Base-by-base conservation (phyloP, 2,329 filamentous ascomycete species). In the Diaporthe humulicola region DNA sequence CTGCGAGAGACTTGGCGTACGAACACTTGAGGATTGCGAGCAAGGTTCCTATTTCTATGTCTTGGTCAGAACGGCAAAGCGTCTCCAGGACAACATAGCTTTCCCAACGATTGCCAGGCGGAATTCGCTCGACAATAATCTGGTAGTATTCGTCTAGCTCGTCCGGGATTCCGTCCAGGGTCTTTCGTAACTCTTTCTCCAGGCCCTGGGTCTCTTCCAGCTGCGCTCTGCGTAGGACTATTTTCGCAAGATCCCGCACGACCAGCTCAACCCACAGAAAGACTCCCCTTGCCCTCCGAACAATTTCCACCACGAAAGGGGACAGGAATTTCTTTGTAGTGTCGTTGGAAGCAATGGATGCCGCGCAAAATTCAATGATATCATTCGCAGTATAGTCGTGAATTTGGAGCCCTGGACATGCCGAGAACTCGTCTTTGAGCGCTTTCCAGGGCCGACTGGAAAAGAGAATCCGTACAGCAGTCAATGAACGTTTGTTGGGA, bases 371-470 rank as follows among this genome's bases (percentile, higher is more conserved):
- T 7, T 56, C 52, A 8, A 30, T 7, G 3, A 56, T 56, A 28
- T 56, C 52, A 12, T 56, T 33, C 14, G 28, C 28, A 4, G 52
- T 56, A 9, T 56, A 30, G 14, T 56, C 52, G 14, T 56, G 52
- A 19, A 56, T 56, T 3, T 56, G 52, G 6, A 56, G 33, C 2
- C 52, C 25, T 17, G 52, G 52, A 19, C 14, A 30, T 8, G 25
- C 25, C 14, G 52, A 28, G 7, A 70, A 70, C 9, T 56, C 19
- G 6, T 38, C 48, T 7, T 7, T 19, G 17, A 70, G 28, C 5
- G 9, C 28, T 40, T 22, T 36, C 57, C 42, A 72, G 19, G 56
- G 56, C 8, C 70, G 57, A n/a, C 70, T 72, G 1, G 70, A 72
- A 19, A 72, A 54, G 4, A 72, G n/a, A 14, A 72, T 25, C 25